Base-by-base conservation (phyloP, 202 grass and related monocot genomes). In the Panicum virgatum region DNA sequence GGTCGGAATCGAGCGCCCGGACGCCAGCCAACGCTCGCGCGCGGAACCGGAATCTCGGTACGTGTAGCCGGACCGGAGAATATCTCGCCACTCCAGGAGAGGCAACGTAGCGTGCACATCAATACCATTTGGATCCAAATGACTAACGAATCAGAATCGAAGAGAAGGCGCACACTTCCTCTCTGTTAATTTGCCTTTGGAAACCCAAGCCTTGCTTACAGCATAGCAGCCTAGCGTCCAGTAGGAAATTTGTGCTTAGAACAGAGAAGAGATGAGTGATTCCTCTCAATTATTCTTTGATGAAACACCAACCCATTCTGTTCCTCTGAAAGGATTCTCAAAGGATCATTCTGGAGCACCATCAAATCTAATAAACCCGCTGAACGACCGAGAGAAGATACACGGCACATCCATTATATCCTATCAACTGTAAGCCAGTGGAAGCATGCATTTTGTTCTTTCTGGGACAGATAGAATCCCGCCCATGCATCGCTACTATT, bases 101-200 rank as follows among this genome's bases (percentile, higher is more conserved):
- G 58, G 30, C 65, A 71, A 78, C 16, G 20, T 52, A 20, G 20
- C 18, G 18, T 2, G 53, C 73, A 78, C 22, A 50, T 78, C 54
- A 62, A 15, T 59, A 52, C 18, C 58, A 64, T 85, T 79, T 64
- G 75, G 25, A 32, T 32, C 79, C 57, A 85, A 79, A 85, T 27
- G 57, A 54, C 66, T 65, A 7, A 16, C 14, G 75, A 72, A 85
- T 85, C 32, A 19, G 74, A 78, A 85, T 64, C 36, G 25, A 46
- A 77, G 39, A 36, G 8, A 19, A 51, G 40, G 29, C 2, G 12
- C 42, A 18, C 43, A 56, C n/a, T 51, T 29, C 34, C 3, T 57
- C 39, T 9, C 19, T 56, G 59, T 42, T 26, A 14, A 12, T 72
- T 53, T 83, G 23, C 30, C 23, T 44, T 58, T 43, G 36, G 23